Conservation (phyloP, 768 basidiomycete species). For the Pulveroboletus sp. region DNA sequence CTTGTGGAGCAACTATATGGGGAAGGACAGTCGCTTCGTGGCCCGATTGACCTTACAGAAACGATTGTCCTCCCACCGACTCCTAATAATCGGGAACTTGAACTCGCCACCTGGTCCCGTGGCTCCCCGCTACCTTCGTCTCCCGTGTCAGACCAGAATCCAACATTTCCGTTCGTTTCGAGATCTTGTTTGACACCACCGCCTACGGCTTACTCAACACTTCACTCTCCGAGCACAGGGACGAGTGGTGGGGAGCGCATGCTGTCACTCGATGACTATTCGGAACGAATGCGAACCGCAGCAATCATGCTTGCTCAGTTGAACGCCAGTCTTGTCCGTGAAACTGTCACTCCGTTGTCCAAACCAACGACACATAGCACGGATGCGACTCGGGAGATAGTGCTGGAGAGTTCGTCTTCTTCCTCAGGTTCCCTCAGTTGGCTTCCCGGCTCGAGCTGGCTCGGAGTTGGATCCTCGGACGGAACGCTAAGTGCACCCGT, state of each 20-base stretch:
- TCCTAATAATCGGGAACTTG: slow-evolving; percentile 87
- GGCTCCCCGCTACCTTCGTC: slow-evolving; percentile 48
- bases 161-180: slow-evolving; percentile 13
- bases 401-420: slow-evolving; percentile 12
- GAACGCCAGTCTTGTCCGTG: slow-evolving; percentile 71
- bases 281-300: slow-evolving; percentile 96
- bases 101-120: slow-evolving; percentile 78
- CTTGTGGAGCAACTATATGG: slow-evolving; percentile 96
- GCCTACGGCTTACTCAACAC: too few relatives aligned
- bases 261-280: slow-evolving; percentile 93
- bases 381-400: slow-evolving; percentile 1
- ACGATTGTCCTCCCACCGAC: slow-evolving; percentile 76
- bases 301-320: slow-evolving; percentile 98
- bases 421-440: slow-evolving; percentile 40
- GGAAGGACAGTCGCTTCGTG: slow-evolving; percentile 64
- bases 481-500: slow-evolving; percentile 23
- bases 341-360: slow-evolving; percentile 35
- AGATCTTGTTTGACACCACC: slow-evolving; percentile 5
- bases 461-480: slow-evolving; percentile 27
- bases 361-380: slow-evolving; percentile 10
- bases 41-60: slow-evolving; percentile 76
- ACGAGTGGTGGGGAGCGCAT: slow-evolving; percentile 11
- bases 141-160: slow-evolving; percentile 38
- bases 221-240: neutral
- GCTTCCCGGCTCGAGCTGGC: slow-evolving; percentile 56